Evolutionary conservation across 352 stramenopile species (phyloP).

Genomic region (Phytophthora pseudosyringae): DNA sequence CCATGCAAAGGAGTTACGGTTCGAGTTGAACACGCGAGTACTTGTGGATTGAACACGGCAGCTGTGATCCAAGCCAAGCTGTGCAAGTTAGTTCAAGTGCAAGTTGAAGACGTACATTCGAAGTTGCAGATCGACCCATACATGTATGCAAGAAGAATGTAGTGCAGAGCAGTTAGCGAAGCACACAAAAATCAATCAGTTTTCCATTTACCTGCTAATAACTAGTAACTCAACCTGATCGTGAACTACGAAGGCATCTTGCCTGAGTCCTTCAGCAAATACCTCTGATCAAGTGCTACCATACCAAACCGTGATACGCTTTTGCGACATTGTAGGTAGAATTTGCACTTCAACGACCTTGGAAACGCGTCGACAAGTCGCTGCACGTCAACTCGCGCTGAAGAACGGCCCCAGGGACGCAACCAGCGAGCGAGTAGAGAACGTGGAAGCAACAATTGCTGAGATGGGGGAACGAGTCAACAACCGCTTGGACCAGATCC

Average conservation of each 20-base stretch:
- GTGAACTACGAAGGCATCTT: neutral
- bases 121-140: too few species aligned
- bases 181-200: too few species aligned
- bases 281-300: conserved; percentile 1
- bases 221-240: neutral
- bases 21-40: too few species aligned
- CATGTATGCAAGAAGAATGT: too few species aligned
- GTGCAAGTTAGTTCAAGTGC: too few species aligned
- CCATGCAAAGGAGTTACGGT: too few species aligned
- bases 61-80: too few species aligned
- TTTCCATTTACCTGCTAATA: neutral
- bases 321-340: conserved; percentile 18
- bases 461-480: conserved; percentile 16
- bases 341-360: conserved; percentile 17
- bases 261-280: neutral
- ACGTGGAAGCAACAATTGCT: neutral
- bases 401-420: neutral
- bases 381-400: conserved; percentile 5
- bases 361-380: conserved; percentile 9
- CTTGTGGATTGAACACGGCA: too few species aligned
- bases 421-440: neutral
- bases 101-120: too few species aligned
- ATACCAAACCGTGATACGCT: conserved; percentile 3
- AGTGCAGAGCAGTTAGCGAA: too few species aligned
- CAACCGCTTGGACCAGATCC: conserved; percentile 5